These are phyloP conservation scores for Pyricularia grisea DNA, from an alignment of 2,329 filamentous ascomycete genomes.

Conservation along the genomic window DNA sequence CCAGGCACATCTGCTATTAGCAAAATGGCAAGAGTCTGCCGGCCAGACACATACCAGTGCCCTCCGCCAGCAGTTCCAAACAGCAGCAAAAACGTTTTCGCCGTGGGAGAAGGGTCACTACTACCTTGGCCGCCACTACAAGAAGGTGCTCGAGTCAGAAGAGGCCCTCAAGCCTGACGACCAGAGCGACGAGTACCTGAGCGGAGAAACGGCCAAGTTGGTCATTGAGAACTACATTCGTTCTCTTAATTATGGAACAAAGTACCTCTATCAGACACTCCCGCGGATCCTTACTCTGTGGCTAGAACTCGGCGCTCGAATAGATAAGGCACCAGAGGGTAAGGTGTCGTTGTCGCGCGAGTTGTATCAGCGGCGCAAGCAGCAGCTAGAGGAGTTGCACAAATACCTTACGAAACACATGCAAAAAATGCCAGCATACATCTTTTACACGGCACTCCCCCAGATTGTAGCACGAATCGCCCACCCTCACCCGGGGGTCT, in stretches of 20 bases:
- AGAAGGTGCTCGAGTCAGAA: constrained; percentile 87
- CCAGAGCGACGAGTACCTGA: constrained; percentile 66
- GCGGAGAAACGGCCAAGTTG: constrained; percentile 75
- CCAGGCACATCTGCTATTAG: constrained; percentile 76
- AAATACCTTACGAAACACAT: constrained; percentile 73
- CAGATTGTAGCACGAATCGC: constrained; percentile 95
- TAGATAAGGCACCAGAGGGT: constrained; percentile 51
- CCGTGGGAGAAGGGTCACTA: constrained; percentile 97
- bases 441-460: constrained; percentile 75
- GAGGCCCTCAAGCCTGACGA: constrained; percentile 66
- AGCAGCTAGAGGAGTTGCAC: constrained; percentile 61
- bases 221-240: constrained; percentile 91
- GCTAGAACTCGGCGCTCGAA: constrained; percentile 78
- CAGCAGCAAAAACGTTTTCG: constrained; percentile 59
- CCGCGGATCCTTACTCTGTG: constrained; percentile 88
- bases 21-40: constrained; percentile 94
- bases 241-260: constrained; percentile 79
- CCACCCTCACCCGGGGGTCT: constrained; percentile 71
- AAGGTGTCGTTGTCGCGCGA: constrained; percentile 43
- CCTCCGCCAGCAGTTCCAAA: constrained; percentile 72
- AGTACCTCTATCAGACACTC: constrained; percentile 91
- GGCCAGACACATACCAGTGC: constrained; percentile 82
- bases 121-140: constrained; percentile 93
- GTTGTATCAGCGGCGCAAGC: constrained; percentile 46
- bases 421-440: constrained; percentile 59